Percentiles rank a stretch among this genome's conserved stretches.
Evolutionary conservation across 345 rosid species (phyloP).

Genomic region (Eutrema yunnanense): DNA sequence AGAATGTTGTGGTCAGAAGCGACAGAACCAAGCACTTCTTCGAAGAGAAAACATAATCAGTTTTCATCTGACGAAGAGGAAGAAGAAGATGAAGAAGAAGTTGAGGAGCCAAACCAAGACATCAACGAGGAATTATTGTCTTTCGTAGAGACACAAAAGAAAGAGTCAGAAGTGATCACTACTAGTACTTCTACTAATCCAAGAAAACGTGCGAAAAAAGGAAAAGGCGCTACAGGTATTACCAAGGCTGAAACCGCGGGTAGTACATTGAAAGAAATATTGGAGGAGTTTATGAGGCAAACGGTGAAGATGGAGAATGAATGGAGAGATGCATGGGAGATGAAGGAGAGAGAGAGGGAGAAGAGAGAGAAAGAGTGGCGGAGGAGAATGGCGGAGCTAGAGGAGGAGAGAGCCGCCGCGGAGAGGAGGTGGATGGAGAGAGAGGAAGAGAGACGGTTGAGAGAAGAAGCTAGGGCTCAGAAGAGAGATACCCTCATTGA

Average conservation of each 20-base stretch:
- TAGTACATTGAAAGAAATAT: slow-evolving; percentile 39
- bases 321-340: slow-evolving; percentile 82
- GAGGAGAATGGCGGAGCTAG: slow-evolving; percentile 70
- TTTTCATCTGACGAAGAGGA: slow-evolving; percentile 75
- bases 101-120: slow-evolving; percentile 20
- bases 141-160: slow-evolving; percentile 24
- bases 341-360: slow-evolving; percentile 70
- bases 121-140: slow-evolving; percentile 24
- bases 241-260: slow-evolving; percentile 5
- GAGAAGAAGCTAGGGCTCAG: slow-evolving; percentile 95
- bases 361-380: slow-evolving; percentile 87
- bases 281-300: slow-evolving; percentile 82
- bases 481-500: slow-evolving; percentile 81
- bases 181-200: slow-evolving; percentile 15
- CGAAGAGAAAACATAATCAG: slow-evolving; percentile 46
- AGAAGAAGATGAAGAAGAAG: slow-evolving; percentile 25
- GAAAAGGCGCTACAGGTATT: slow-evolving; percentile 29
- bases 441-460: slow-evolving; percentile 81
- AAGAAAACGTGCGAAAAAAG: slow-evolving; percentile 44
- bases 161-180: slow-evolving; percentile 19
- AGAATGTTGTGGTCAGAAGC: slow-evolving; percentile 75
- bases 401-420: slow-evolving; percentile 76
- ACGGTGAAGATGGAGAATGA: slow-evolving; percentile 71
- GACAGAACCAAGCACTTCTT: slow-evolving; percentile 58
- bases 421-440: slow-evolving; percentile 87